Evolutionary conservation across 306 rosid species (phyloP).

Genomic region (Medicago truncatula): MtrunA17r5.0-ANR NC_053042.1:47465001-47465500

Average conservation of each 20-base stretch:
- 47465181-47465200: conserved; percentile 98
- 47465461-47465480: conserved; percentile 98
- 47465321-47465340: conserved; percentile 98
- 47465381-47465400: conserved; percentile 37
- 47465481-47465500: conserved; percentile 99
- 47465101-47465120: conserved; percentile 91
- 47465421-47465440: conserved; percentile 15
- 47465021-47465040: conserved; percentile 97
- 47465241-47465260: conserved; percentile 98
- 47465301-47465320: conserved; percentile 96
- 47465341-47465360: conserved; percentile 99
- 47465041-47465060: conserved; percentile 99
- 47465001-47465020: neutral
- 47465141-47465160: conserved; percentile 99
- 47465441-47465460: conserved; percentile 67
- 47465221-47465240: conserved; percentile 95
- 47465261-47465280: conserved; percentile 96
- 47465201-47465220: conserved; percentile 93
- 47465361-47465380: conserved; percentile 79
- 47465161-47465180: conserved; percentile 99
- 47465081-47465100: conserved; percentile 99
- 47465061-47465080: conserved; percentile 96
- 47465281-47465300: conserved; percentile 93
- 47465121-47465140: conserved; percentile 99
- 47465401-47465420: conserved; percentile 30